Evolutionary conservation across 352 stramenopile species (phyloP).

Genomic region (Globisporangium orthogonon): DNA sequence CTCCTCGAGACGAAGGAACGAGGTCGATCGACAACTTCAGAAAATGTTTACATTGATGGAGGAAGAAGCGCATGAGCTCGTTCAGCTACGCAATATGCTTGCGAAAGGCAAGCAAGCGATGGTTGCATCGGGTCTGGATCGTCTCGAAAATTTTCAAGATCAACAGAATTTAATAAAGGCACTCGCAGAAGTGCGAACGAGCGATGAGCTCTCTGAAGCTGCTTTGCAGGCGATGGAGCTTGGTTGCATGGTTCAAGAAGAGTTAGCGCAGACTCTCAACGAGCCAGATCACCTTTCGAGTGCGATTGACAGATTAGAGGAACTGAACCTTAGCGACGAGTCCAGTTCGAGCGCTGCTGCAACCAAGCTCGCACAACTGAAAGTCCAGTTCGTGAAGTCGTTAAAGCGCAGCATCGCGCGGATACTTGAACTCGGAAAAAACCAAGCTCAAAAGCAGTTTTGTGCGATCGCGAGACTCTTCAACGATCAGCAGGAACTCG

Average conservation of each 20-base stretch:
- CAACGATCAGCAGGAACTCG: not conserved
- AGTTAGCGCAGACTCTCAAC: slow-evolving; percentile 5
- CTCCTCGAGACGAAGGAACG: slow-evolving; percentile 11
- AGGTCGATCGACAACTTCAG: slow-evolving; percentile 18
- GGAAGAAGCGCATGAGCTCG: slow-evolving; percentile 22
- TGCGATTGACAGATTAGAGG: slow-evolving; percentile 3
- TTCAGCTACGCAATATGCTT: slow-evolving; percentile 10
- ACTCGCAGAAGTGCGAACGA: not conserved
- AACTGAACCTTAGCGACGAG: slow-evolving; percentile 1
- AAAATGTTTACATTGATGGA: slow-evolving; percentile 30
- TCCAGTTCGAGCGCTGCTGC: not conserved
- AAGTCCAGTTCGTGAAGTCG: not conserved
- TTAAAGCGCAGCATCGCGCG: slow-evolving; percentile 4
- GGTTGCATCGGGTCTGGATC: not conserved
- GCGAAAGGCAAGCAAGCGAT: slow-evolving; percentile 9
- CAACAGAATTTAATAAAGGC: slow-evolving; percentile 8
- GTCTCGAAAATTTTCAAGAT: slow-evolving; percentile 1
- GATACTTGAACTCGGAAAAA: slow-evolving; percentile 10
- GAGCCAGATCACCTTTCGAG: slow-evolving; percentile 4
- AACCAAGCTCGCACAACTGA: not conserved
- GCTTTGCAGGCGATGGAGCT: slow-evolving; percentile 1
- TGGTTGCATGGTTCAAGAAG: slow-evolving; percentile 3
- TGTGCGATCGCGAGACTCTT: not conserved
- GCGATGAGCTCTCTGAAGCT: not conserved
- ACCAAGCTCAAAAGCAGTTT: slow-evolving; percentile 6